Percentiles rank a stretch among this genome's conserved stretches.
Evolutionary conservation across 2,329 filamentous ascomycete genomes (phyloP).

Genomic region (Colletotrichum falcatum): DNA sequence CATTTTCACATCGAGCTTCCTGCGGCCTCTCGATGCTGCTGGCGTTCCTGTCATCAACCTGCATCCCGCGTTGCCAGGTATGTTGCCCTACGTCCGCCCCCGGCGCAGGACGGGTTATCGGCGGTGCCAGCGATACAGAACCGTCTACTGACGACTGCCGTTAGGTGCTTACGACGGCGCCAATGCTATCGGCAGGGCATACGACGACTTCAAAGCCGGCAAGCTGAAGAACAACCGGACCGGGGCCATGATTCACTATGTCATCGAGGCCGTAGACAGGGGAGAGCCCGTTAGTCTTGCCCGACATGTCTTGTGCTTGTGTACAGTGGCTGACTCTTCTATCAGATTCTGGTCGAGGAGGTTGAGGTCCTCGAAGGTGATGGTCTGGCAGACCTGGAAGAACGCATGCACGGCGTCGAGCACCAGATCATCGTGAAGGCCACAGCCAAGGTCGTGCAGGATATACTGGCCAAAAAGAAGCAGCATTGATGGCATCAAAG

Average conservation of each 20-base stretch:
- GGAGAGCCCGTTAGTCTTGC: slow-evolving; percentile 66
- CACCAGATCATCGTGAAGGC: slow-evolving; percentile 85
- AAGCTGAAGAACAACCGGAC: slow-evolving; percentile 76
- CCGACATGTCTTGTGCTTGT: slow-evolving; percentile 55
- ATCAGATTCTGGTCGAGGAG: slow-evolving; percentile 61
- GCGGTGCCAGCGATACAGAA: not conserved
- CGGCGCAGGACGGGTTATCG: not conserved
- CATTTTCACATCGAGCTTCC: slow-evolving; percentile 77
- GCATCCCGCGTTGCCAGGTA: slow-evolving; percentile 78
- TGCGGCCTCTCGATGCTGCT: slow-evolving; percentile 73
- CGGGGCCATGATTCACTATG: slow-evolving; percentile 91
- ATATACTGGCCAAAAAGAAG: slow-evolving; percentile 48
- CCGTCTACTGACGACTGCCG: not conserved
- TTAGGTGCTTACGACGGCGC: slow-evolving; percentile 81
- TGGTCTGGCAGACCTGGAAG: slow-evolving; percentile 65
- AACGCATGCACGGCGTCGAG: slow-evolving; percentile 81
- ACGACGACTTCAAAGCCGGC: slow-evolving; percentile 74
- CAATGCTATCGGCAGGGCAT: slow-evolving; percentile 82
- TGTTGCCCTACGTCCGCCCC: slow-evolving; percentile 49
- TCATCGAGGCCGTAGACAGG: slow-evolving; percentile 83
- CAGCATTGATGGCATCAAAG: not conserved
- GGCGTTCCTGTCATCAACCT: slow-evolving; percentile 82
- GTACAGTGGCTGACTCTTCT: not conserved
- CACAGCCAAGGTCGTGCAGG: slow-evolving; percentile 61
- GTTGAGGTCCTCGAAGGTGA: slow-evolving; percentile 75